Conservation (phyloP, 495 filamentous ascomycete species). For the Usnea hakonensis region DNA sequence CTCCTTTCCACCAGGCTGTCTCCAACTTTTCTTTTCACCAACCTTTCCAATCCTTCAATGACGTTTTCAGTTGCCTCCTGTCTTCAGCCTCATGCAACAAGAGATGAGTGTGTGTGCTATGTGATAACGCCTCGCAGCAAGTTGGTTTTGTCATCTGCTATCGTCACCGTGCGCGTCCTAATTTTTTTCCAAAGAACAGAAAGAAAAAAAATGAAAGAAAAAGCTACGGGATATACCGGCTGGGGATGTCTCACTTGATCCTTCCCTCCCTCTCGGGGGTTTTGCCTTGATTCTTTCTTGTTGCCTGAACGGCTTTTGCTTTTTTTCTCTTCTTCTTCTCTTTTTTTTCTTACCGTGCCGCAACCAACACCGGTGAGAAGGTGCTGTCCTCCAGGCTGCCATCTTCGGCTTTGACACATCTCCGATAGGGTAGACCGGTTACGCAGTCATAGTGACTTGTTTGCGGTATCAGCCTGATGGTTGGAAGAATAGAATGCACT, state of each 20-base stretch:
- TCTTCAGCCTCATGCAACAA: background rate
- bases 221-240: background rate
- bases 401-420: background rate
- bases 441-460: too few species aligned
- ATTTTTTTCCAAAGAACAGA: background rate
- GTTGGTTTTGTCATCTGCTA: background rate
- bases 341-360: background rate
- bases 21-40: background rate
- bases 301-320: background rate
- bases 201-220: too few species aligned
- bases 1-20: background rate
- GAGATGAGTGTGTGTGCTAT: background rate
- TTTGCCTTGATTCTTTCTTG: too few species aligned
- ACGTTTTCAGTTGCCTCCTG: background rate
- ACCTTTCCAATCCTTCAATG: background rate
- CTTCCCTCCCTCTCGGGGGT: too few species aligned
- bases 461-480: too few species aligned
- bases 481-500: too few species aligned
- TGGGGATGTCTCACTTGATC: background rate
- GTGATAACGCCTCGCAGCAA: background rate
- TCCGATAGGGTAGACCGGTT: too few species aligned
- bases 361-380: background rate
- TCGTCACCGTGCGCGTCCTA: background rate
- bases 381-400: background rate
- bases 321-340: too few species aligned